These are phyloP conservation scores for Saccharomyces kudriavzevii DNA, from an alignment of 805 yeast genomes.

Conservation along the genomic window DNA sequence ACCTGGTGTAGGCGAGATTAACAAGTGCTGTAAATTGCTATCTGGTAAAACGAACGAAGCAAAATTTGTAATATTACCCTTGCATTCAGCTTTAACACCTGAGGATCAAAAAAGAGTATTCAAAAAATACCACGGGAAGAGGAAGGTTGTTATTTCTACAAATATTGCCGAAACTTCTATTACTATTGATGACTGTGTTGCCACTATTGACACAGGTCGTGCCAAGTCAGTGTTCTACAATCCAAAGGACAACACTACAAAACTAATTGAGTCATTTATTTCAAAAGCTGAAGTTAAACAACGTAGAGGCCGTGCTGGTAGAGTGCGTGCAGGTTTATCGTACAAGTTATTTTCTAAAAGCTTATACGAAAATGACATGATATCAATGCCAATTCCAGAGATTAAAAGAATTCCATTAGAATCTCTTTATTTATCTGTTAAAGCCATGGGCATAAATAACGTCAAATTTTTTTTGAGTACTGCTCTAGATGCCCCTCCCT, in stretches of 20 bases:
- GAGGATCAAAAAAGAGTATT: constrained; percentile 77
- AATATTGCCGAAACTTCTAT: constrained; percentile 96
- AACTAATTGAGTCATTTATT: constrained; percentile 73
- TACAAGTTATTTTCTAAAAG: constrained; percentile 68
- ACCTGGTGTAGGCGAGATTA: constrained; percentile 88
- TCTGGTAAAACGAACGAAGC: constrained; percentile 9
- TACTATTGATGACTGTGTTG: constrained; percentile 91
- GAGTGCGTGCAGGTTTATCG: constrained; percentile 77
- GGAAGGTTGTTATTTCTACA: constrained; percentile 84
- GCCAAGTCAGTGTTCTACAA: constrained; percentile 74
- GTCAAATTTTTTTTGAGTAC: constrained; percentile 60
- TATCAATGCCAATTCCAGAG: constrained; percentile 76
- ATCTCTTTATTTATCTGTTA: constrained; percentile 72
- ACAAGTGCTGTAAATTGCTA: constrained; percentile 38
- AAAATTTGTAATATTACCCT: constrained; percentile 49
- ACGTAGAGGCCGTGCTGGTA: constrained; percentile 97
- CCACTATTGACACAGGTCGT: constrained; percentile 80
- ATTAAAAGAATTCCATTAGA: constrained; percentile 78
- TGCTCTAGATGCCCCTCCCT: constrained; percentile 78
- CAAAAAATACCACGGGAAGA: constrained; percentile 42
- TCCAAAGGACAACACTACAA: constrained; percentile 56
- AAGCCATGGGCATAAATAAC: constrained; percentile 75
- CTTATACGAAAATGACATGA: constrained; percentile 50
- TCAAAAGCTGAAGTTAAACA: constrained; percentile 85
- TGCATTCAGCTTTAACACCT: constrained; percentile 83